Evolutionary conservation across 768 basidiomycete genomes (phyloP).

Genomic region (Pleurotus sapidus): DNA sequence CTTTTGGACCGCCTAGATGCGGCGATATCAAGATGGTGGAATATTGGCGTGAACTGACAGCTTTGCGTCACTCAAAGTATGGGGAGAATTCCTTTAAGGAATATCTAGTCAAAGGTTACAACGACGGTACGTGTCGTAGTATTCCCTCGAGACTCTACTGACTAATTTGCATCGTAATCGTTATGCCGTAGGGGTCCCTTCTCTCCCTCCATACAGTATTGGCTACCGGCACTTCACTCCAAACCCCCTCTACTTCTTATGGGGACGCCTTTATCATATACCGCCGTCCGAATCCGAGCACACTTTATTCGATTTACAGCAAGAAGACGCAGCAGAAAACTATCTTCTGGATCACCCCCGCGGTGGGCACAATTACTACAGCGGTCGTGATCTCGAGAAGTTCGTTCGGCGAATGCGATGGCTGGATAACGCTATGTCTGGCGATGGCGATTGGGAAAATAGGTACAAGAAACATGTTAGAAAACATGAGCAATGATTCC

Average conservation of each 20-base stretch:
- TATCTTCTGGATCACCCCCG: slow-evolving; percentile 34
- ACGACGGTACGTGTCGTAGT: slow-evolving; percentile 41
- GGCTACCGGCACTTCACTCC: slow-evolving; percentile 53
- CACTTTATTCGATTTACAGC: slow-evolving; percentile 37
- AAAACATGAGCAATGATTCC: neutral
- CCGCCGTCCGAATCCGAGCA: slow-evolving; percentile 45
- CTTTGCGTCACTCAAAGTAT: slow-evolving; percentile 26
- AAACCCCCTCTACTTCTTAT: slow-evolving; percentile 46
- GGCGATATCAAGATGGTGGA: slow-evolving; percentile 41
- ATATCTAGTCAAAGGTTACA: slow-evolving; percentile 51
- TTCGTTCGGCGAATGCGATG: slow-evolving; percentile 38
- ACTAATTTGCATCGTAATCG: neutral
- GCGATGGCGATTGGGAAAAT: slow-evolving; percentile 39
- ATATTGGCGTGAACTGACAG: slow-evolving; percentile 38
- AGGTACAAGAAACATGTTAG: slow-evolving; percentile 23
- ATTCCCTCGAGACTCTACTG: neutral
- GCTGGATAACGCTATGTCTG: slow-evolving; percentile 34
- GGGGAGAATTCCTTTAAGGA: slow-evolving; percentile 39
- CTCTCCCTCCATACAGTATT: slow-evolving; percentile 48
- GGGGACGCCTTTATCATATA: slow-evolving; percentile 44
- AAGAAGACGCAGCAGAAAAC: slow-evolving; percentile 14
- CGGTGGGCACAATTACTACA: slow-evolving; percentile 67
- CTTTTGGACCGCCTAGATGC: slow-evolving; percentile 50
- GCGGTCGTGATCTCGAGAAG: slow-evolving; percentile 49
- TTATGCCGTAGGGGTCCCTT: slow-evolving; percentile 42